Evolutionary conservation across 805 yeast species (phyloP), one percentile per base, ranked within the genome.

Genomic region (Pichia ethanolica): DNA sequence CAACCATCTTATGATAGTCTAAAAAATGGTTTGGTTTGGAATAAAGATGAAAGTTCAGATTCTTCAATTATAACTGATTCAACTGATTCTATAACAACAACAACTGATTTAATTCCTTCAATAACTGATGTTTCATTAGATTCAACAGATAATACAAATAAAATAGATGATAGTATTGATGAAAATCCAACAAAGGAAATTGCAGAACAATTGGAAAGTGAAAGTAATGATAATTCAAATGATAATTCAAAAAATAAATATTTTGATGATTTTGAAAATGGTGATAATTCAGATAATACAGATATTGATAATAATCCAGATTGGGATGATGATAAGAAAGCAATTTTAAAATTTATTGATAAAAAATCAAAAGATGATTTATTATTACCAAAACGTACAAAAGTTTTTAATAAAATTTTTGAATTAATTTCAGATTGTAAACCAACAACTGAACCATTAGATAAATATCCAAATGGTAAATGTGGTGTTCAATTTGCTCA

Each of bases 371-470:
- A 9, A 5, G 25, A 14, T 13, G 50, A 48, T 26, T 2, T 12
- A 12, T 10, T 3, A 4, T 14, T 39, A 10, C 4, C 14, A 25
- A 14, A 35, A 26, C 44, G 48, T 38, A 13, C 32, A 7, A 8
- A 26, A 11, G 13, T 35, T 13, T 53, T 53, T 14, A 20, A 12
- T 7, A 35, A 30, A n/a, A 26, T 51, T 1, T 53, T 54, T 42
- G 42, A 43, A 10, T n/a, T 41, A 20, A 39, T 60, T 8, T 12
- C 44, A 5, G 42, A 66, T 14, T 74, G 75, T 11, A 68, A 65
- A 53, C 88, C 88, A 1, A 55, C 63, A 6, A 64, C 77, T 3
- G 59, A 63, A 0, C 48, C 45, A 13, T 32, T 49, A 10, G 32
- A 34, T 12, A 10, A 33, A 4, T 49, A 45, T 35, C 11, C 25